A percentile compares a stretch with the other conserved stretches of the same genome.
phyloP scores from a whole-genome alignment of 257 asterid species.

The Solanum chmielewskii region DNA sequence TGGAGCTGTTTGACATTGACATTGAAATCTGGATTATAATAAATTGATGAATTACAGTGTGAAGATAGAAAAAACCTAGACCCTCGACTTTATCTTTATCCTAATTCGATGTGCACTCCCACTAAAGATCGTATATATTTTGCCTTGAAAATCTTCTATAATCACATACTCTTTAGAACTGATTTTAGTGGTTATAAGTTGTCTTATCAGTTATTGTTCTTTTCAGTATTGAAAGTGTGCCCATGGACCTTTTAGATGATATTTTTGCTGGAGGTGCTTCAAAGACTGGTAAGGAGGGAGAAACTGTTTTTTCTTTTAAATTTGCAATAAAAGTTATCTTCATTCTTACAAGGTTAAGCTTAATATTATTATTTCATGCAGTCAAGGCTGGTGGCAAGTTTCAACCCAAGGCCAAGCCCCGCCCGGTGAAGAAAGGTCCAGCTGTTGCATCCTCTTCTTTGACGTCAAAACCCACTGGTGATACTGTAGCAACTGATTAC shows the following conservation, averaged over 20 bases:
- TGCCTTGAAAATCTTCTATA: neutral
- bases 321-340: neutral
- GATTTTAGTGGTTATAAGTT: neutral
- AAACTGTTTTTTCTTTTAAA: neutral
- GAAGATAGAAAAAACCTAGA: neutral
- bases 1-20: neutral
- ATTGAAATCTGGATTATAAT: neutral
- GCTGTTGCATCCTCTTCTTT: conserved; percentile 18
- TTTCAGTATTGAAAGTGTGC: conserved; percentile 2
- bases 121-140: neutral
- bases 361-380: conserved; percentile 10
- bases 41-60: neutral
- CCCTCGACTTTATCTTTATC: neutral
- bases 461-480: conserved; percentile 18
- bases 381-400: conserved; percentile 46
- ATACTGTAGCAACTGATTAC: neutral
- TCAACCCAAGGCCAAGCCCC: conserved; percentile 52
- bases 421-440: conserved; percentile 22
- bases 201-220: neutral
- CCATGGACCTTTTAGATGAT: conserved; percentile 34
- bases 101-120: neutral
- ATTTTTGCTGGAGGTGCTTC: conserved; percentile 22
- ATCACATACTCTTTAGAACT: neutral
- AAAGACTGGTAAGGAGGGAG: conserved; percentile 28
- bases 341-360: neutral